These are phyloP conservation scores for Aegilops sharonensis DNA, from an alignment of 176 grass and related monocot genomes.

Conservation along the genomic window DNA sequence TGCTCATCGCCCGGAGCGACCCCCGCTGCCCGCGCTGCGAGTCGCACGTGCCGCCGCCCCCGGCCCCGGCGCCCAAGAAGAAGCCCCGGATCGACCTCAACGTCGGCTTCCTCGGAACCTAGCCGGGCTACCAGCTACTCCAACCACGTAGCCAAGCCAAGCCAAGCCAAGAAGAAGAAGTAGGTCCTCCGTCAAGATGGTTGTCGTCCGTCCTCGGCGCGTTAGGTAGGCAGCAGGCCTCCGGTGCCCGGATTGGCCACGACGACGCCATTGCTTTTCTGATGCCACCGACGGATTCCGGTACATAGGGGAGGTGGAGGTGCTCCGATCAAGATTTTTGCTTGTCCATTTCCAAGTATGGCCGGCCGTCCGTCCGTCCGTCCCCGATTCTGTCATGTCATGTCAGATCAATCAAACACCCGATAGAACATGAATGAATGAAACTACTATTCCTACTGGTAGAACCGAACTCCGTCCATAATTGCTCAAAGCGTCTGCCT, in stretches of 20 bases:
- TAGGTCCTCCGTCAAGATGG: not conserved
- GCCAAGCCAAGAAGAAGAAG: not conserved
- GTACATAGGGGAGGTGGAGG: slow-evolving; percentile 14
- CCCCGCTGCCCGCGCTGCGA: slow-evolving; percentile 84
- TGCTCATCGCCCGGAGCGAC: slow-evolving; percentile 76
- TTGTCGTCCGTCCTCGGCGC: not conserved
- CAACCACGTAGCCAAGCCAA: not conserved
- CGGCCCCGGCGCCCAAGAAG: slow-evolving; percentile 38
- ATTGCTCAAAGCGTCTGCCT: not conserved
- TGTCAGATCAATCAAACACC: slow-evolving; percentile 20
- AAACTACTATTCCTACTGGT: not conserved
- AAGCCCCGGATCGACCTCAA: slow-evolving; percentile 78
- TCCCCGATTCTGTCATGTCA: not conserved
- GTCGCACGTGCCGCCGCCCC: slow-evolving; percentile 55
- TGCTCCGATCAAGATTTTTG: not conserved
- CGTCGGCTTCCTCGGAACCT: slow-evolving; percentile 46
- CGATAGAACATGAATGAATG: slow-evolving; percentile 8
- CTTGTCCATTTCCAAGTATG: not conserved
- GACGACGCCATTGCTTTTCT: not conserved
- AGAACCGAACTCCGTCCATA: not conserved
- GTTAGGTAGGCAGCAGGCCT: not conserved
- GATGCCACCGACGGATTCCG: not conserved
- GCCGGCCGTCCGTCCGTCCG: not conserved
- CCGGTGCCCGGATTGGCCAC: not conserved
- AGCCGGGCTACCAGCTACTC: not conserved